These are phyloP conservation scores for Lactarius vividus DNA, from an alignment of 768 basidiomycete species.

Conservation along the genomic window DNA sequence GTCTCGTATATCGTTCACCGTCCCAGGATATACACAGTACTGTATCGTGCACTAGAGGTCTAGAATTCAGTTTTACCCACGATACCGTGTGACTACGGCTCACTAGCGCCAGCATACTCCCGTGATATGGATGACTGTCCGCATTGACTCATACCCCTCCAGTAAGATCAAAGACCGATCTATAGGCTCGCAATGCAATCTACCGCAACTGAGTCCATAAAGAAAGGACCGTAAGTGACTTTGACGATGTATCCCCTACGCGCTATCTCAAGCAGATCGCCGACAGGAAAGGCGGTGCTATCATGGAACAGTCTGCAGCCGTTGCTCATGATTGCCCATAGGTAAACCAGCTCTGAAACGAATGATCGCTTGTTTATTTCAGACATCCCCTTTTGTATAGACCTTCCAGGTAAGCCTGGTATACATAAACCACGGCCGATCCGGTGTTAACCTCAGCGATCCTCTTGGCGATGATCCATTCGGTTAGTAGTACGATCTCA, in stretches of 20 bases:
- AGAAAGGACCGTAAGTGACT: slow-evolving; percentile 1
- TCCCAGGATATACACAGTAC: no score
- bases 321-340: neutral
- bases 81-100: neutral
- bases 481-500: neutral
- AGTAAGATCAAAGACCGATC: neutral
- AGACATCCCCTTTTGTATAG: neutral
- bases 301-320: neutral
- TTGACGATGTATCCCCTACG: neutral
- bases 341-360: neutral
- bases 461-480: neutral
- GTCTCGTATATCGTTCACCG: no score
- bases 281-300: neutral
- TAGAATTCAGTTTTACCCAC: neutral
- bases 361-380: neutral
- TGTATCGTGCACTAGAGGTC: neutral
- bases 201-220: neutral
- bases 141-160: neutral
- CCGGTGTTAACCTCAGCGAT: neutral
- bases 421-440: neutral
- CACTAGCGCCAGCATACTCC: neutral
- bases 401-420: neutral
- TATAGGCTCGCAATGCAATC: neutral
- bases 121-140: neutral
- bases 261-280: neutral